Conservation (phyloP, 139 green algal genomes). For the Coelastrella sp. region DNA sequence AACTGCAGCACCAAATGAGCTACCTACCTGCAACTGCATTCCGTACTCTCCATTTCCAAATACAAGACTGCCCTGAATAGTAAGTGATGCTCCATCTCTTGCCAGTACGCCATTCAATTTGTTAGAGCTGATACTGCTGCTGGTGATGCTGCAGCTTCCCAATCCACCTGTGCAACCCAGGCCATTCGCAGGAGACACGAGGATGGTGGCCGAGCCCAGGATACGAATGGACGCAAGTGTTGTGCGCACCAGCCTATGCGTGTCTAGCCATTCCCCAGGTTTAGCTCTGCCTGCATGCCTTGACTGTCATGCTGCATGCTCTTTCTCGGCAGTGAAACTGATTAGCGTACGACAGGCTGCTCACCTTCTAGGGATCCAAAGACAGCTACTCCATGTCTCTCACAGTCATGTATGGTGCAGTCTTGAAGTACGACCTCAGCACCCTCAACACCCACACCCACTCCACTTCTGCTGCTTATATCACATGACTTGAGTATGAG, state of each 20-base stretch:
- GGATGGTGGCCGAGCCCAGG: background rate
- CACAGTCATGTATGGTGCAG: conserved; percentile 36
- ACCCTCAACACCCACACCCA: conserved; percentile 27
- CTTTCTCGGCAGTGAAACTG: background rate
- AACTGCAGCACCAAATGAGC: background rate
- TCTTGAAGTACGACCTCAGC: background rate
- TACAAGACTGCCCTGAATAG: background rate
- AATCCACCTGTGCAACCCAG: background rate
- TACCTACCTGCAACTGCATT: conserved; percentile 13
- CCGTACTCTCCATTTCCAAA: conserved; percentile 3
- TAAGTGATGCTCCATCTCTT: conserved; percentile 1
- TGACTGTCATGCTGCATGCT: background rate
- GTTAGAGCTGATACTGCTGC: conserved; percentile 30
- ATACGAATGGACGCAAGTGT: background rate
- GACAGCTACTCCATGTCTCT: conserved; percentile 27
- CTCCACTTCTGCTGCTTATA: conserved; percentile 29
- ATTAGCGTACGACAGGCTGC: background rate
- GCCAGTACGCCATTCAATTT: conserved; percentile 34
- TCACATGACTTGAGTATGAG: conserved; percentile 25
- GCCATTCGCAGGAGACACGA: background rate
- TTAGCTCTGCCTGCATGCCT: background rate
- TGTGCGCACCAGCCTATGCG: background rate
- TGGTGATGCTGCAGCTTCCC: background rate
- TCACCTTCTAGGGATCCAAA: conserved; percentile 37
- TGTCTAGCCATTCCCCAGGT: too few species aligned